Percentiles rank a stretch among this genome's conserved stretches.
Evolutionary conservation across 306 rosid species (phyloP).

Genomic region (Coriaria nepalensis): DNA sequence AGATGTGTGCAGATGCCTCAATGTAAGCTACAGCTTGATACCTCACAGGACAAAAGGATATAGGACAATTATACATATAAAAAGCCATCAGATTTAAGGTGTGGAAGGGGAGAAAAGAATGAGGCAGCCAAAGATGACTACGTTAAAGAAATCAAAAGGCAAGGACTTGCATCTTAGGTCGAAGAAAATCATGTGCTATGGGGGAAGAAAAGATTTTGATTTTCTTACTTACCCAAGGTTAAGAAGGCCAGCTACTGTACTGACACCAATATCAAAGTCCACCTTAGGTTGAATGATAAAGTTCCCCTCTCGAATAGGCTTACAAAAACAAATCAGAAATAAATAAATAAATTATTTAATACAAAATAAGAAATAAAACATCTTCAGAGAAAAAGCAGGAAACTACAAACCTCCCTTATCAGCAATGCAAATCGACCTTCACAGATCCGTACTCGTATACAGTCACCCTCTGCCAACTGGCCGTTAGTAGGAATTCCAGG

Average conservation of each 20-base stretch:
- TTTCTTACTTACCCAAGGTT: constrained; percentile 71
- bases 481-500: constrained; percentile 87
- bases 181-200: background rate
- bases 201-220: background rate
- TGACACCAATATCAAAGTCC: constrained; percentile 90
- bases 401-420: constrained; percentile 74
- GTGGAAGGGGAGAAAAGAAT: background rate
- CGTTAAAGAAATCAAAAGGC: constrained; percentile 1
- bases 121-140: background rate
- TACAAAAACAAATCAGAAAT: constrained; percentile 14
- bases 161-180: constrained; percentile 1
- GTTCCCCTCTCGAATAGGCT: constrained; percentile 98
- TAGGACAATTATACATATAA: constrained; percentile 3
- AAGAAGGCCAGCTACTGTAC: constrained; percentile 95
- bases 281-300: constrained; percentile 98
- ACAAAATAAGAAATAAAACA: background rate
- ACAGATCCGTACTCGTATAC: constrained; percentile 92
- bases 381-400: background rate
- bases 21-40: constrained; percentile 95
- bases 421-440: constrained; percentile 96
- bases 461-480: constrained; percentile 82
- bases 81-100: background rate
- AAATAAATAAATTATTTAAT: constrained; percentile 9
- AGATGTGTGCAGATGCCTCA: constrained; percentile 93
- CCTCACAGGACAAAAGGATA: constrained; percentile 35